Evolutionary conservation across 257 asterid species (phyloP).

Genomic region (Fraxinus pennsylvanica): DNA sequence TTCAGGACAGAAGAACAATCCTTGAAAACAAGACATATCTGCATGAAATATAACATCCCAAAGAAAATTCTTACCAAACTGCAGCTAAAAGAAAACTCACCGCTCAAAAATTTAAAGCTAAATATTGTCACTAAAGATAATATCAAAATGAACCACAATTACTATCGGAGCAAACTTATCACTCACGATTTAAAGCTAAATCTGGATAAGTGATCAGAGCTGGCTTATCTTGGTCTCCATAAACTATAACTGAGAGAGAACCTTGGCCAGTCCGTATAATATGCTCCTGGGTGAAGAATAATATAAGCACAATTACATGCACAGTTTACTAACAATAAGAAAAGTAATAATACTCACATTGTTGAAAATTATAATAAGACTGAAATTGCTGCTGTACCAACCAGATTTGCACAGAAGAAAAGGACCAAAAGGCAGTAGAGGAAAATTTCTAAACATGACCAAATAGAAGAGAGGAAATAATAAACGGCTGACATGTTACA

Average conservation of each 20-base stretch:
- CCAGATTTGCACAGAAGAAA: not conserved
- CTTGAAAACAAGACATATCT: slow-evolving; percentile 94
- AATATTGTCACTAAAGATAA: slow-evolving; percentile 12
- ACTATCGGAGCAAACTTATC: slow-evolving; percentile 17
- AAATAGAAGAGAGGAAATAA: not conserved
- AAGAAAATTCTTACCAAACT: slow-evolving; percentile 7
- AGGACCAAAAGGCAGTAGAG: not conserved
- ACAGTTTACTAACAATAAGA: not conserved
- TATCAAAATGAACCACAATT: slow-evolving; percentile 7
- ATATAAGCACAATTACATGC: not conserved
- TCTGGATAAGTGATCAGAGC: slow-evolving; percentile 95
- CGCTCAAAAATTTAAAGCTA: not conserved
- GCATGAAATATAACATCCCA: slow-evolving; percentile 28
- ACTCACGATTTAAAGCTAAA: slow-evolving; percentile 92
- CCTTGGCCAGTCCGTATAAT: slow-evolving; percentile 66
- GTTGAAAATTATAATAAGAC: not conserved
- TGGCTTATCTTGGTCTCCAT: slow-evolving; percentile 90
- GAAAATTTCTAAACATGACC: not conserved
- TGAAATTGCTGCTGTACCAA: not conserved
- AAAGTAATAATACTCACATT: not conserved
- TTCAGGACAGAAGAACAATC: slow-evolving; percentile 67
- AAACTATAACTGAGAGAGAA: slow-evolving; percentile 81
- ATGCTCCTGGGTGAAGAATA: slow-evolving; percentile 69
- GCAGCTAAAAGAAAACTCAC: slow-evolving; percentile 2
- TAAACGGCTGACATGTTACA: not conserved